Conservation (phyloP, 108 stramenopile species). For the Nitzschia sp. region DNA sequence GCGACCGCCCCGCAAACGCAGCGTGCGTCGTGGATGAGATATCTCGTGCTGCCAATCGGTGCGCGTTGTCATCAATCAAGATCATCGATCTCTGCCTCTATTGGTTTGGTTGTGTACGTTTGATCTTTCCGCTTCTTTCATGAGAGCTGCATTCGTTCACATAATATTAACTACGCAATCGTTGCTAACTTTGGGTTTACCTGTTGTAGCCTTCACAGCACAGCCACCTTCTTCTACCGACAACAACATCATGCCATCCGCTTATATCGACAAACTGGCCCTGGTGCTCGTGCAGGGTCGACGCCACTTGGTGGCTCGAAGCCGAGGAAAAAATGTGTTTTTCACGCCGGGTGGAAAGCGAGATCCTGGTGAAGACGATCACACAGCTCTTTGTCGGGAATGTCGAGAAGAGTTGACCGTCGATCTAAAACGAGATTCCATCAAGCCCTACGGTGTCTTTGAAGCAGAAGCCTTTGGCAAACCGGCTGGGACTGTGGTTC, state of each 20-base stretch:
- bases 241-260: background rate
- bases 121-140: no score
- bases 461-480: constrained; percentile 59
- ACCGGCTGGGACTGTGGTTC: constrained; percentile 50
- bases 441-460: constrained; percentile 49
- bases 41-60: no score
- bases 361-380: constrained; percentile 46
- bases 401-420: constrained; percentile 57
- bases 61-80: no score
- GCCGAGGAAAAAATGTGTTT: constrained; percentile 43
- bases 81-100: no score
- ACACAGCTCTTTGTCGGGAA: constrained; percentile 48
- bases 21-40: no score
- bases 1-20: no score
- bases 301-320: constrained; percentile 54
- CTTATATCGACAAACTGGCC: constrained; percentile 51
- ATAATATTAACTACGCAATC: no score
- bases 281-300: constrained; percentile 41
- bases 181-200: no score
- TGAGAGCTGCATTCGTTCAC: no score
- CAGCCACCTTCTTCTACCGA: no score
- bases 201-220: no score
- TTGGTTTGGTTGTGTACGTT: no score
- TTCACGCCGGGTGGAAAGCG: constrained; percentile 65
- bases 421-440: constrained; percentile 34